Evolutionary conservation across 2,329 filamentous ascomycete species (phyloP).

Genomic region (Lasiodiplodia hormozganensis): DNA sequence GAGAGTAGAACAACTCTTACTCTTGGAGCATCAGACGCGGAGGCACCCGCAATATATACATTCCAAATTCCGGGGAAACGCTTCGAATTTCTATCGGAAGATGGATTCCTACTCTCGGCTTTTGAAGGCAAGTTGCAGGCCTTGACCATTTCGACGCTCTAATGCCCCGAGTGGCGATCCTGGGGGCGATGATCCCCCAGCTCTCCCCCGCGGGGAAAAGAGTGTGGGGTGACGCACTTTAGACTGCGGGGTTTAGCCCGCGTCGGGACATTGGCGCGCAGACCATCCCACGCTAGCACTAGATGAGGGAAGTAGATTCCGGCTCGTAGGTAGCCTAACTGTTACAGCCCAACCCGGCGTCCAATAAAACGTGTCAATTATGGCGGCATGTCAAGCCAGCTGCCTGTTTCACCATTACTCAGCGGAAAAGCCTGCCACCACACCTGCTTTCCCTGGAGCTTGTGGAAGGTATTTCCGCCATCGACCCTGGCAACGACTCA

Average conservation of each 20-base stretch:
- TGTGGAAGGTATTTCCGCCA: not conserved
- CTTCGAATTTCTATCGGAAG: not conserved
- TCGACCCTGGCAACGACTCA: not conserved
- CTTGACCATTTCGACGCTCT: not conserved
- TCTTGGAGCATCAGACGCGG: too few relatives aligned
- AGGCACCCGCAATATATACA: not conserved
- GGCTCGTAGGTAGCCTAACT: not conserved
- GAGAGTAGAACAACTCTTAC: not conserved
- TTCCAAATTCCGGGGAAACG: not conserved
- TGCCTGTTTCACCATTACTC: not conserved
- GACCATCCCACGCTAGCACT: not conserved
- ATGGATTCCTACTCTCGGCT: not conserved
- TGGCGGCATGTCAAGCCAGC: not conserved
- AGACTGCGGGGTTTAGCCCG: not conserved
- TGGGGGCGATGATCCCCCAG: not conserved
- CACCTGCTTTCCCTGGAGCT: not conserved
- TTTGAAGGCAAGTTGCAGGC: not conserved
- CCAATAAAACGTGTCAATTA: not conserved
- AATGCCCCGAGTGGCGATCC: not conserved
- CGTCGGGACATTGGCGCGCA: not conserved
- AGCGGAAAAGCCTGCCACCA: not conserved
- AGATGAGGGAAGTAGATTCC: not conserved
- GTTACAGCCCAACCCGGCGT: not conserved
- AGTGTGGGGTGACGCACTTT: not conserved
- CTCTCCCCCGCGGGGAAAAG: not conserved